A percentile compares a stretch with the other conserved stretches of the same genome.
Evolutionary conservation across 495 filamentous ascomycete species (phyloP).

Genomic region (Penicillium turbatum): DNA sequence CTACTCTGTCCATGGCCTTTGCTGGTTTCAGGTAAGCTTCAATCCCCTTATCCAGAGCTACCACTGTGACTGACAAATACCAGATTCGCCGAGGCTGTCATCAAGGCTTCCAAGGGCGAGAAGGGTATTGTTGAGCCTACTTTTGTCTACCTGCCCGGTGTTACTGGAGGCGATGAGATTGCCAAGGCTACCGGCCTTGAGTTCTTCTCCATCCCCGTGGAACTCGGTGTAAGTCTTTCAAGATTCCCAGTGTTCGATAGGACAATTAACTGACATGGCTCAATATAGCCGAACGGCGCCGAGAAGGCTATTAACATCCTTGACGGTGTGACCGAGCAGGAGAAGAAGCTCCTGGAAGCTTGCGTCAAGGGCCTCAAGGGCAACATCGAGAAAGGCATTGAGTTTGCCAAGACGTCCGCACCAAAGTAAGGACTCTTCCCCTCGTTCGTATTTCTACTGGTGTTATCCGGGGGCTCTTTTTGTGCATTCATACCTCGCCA

Average conservation of each 20-base stretch:
- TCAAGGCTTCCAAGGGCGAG: constrained; percentile 83
- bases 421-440: constrained; percentile 56
- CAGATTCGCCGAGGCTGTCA: constrained; percentile 87
- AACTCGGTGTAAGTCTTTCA: constrained; percentile 74
- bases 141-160: constrained; percentile 88
- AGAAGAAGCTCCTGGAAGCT: constrained; percentile 80
- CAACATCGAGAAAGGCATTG: constrained; percentile 91
- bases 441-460: constrained; percentile 13
- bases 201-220: constrained; percentile 93
- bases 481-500: constrained; percentile 5
- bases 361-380: constrained; percentile 71
- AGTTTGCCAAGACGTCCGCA: constrained; percentile 80
- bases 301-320: constrained; percentile 81
- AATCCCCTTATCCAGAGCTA: neutral
- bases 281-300: constrained; percentile 66
- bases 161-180: constrained; percentile 81
- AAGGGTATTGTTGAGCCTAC: constrained; percentile 90
- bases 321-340: constrained; percentile 64
- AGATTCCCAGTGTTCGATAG: neutral
- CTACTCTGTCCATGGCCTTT: constrained; percentile 96
- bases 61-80: constrained; percentile 23
- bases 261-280: constrained; percentile 14
- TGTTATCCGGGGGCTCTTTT: neutral
- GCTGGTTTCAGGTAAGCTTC: constrained; percentile 78
- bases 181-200: constrained; percentile 76